Conservation (phyloP, 345 rosid species). For the Gossypium turneri region DNA sequence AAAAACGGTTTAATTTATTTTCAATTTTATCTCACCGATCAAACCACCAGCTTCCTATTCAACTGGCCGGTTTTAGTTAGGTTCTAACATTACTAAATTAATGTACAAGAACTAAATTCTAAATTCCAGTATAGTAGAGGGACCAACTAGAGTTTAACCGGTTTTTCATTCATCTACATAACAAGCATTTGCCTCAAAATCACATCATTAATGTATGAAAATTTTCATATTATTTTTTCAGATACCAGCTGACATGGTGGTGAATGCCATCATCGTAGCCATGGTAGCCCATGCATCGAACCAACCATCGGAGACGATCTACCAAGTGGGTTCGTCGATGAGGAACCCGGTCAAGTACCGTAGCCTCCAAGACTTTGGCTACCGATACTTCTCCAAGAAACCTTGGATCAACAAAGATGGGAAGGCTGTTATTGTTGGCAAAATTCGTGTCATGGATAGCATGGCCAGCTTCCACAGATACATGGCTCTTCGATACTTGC, state of each 20-base stretch:
- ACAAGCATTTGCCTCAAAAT: no score
- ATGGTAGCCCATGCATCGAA: constrained; percentile 43
- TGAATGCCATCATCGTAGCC: constrained; percentile 55
- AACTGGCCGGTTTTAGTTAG: no score
- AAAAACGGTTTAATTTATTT: no score
- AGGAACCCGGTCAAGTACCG: constrained; percentile 43
- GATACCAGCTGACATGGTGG: constrained; percentile 92
- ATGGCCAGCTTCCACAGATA: constrained; percentile 75
- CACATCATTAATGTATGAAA: no score
- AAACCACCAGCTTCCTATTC: no score
- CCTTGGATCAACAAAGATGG: constrained; percentile 88
- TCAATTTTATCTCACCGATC: no score
- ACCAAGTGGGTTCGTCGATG: constrained; percentile 72
- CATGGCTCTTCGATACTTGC: constrained; percentile 57
- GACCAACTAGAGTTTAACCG: no score
- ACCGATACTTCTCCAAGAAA: constrained; percentile 46
- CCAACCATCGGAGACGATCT: constrained; percentile 34
- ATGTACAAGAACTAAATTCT: no score
- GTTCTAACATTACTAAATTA: no score
- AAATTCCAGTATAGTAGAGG: no score
- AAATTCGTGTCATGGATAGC: constrained; percentile 36
- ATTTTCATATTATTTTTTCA: constrained; percentile 13
- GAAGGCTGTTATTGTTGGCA: constrained; percentile 48
- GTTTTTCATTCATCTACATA: no score
- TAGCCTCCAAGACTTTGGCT: constrained; percentile 39